Evolutionary conservation across 1,284 basidiomycete genomes (phyloP).

Genomic region (Fomitiporia mediterranea): DNA sequence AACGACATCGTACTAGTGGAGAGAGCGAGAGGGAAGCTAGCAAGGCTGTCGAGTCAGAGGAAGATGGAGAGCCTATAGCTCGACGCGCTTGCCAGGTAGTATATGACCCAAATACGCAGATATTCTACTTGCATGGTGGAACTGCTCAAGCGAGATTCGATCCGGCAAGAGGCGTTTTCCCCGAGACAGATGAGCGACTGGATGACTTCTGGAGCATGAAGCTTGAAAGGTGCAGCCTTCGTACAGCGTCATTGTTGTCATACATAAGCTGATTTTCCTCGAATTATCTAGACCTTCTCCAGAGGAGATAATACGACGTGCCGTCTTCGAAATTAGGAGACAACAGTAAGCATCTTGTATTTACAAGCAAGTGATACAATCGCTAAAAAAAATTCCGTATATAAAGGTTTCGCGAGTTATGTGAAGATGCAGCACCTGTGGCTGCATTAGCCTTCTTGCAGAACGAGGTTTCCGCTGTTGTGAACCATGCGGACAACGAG

Average conservation of each 20-base stretch:
- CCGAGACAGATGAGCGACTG: constrained; percentile 43
- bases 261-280: not conserved
- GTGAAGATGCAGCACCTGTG: constrained; percentile 56
- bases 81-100: constrained; percentile 75
- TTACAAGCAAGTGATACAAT: not conserved
- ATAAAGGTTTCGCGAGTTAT: constrained; percentile 72
- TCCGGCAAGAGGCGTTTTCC: constrained; percentile 12
- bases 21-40: constrained; percentile 3
- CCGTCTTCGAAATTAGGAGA: constrained; percentile 55
- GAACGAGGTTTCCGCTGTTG: constrained; percentile 61
- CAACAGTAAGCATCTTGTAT: constrained; percentile 49
- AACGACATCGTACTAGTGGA: constrained; percentile 15
- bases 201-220: constrained; percentile 76
- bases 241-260: not conserved
- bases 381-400: not conserved
- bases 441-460: constrained; percentile 69
- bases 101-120: constrained; percentile 53
- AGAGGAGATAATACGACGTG: constrained; percentile 56
- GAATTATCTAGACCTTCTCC: constrained; percentile 55
- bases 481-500: constrained; percentile 58
- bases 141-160: constrained; percentile 42
- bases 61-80: constrained; percentile 41
- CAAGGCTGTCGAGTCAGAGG: constrained; percentile 7
- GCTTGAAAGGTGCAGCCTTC: constrained; percentile 47
- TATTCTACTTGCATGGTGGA: constrained; percentile 67